phyloP scores from a whole-genome alignment of 768 basidiomycete genomes.

The Favolaschia claudopus region DNA sequence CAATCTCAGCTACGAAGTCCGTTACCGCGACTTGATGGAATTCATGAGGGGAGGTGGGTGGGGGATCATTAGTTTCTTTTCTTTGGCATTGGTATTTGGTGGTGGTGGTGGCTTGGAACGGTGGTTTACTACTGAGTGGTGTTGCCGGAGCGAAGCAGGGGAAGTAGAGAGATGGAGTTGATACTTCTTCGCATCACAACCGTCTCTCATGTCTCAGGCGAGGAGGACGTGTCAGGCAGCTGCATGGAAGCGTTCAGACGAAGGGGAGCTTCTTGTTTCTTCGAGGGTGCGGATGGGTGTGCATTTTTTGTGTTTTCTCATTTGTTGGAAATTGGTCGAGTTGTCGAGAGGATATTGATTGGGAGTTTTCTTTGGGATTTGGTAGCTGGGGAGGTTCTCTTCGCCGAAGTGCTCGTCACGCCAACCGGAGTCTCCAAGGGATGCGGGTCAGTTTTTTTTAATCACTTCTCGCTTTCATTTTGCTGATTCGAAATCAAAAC shows the following conservation, averaged over 20 bases:
- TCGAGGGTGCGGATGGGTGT: conserved; percentile 33
- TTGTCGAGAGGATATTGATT: conserved; percentile 90
- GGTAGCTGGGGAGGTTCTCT: conserved; percentile 99
- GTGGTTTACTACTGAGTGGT: neutral
- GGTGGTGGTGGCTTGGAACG: conserved; percentile 8
- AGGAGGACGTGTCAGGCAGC: conserved; percentile 6
- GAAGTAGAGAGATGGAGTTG: conserved; percentile 1
- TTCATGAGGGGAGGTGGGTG: conserved; percentile 99
- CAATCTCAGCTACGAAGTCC: conserved; percentile 98
- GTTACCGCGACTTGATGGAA: conserved; percentile 98
- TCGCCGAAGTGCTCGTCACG: conserved; percentile 98
- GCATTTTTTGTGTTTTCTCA: conserved; percentile 49
- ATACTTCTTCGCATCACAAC: neutral
- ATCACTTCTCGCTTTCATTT: neutral
- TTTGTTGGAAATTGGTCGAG: conserved; percentile 62
- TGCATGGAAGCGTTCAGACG: conserved; percentile 20
- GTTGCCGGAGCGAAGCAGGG: conserved; percentile 7
- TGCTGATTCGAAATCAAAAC: conserved; percentile 26
- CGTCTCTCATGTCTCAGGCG: conserved; percentile 17
- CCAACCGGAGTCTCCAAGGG: conserved; percentile 98
- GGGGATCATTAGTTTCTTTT: conserved; percentile 68
- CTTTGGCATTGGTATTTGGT: conserved; percentile 28
- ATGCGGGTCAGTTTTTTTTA: conserved; percentile 84
- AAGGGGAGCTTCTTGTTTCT: conserved; percentile 42
- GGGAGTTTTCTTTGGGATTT: conserved; percentile 89